Base-by-base conservation (phyloP, 2,329 filamentous ascomycete genomes). In the Fusarium sp. region DNA sequence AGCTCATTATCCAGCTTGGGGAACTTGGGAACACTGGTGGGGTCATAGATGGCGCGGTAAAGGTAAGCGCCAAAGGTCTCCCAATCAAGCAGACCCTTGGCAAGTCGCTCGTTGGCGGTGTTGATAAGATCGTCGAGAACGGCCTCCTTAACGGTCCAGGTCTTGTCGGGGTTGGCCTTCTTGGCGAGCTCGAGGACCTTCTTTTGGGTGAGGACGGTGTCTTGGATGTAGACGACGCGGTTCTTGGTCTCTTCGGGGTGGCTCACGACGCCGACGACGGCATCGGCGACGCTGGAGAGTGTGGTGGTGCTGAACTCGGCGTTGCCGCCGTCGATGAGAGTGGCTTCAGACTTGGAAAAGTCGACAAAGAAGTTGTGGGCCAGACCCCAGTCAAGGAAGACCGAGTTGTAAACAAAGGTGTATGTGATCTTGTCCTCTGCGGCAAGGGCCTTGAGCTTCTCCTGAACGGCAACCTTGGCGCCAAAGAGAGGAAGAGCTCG, bases 351-450 rank as follows among this genome's bases (percentile, higher is more conserved):
- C 1, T 82, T 79, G 0, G 48, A 9, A n/a, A 67, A 74, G 66
- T 88, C 83, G 2, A 89, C 60, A 6, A 89, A 58, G 74, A 91
- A 87, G 3, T 81, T 81, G 1, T 80, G 50, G 70, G 79, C 41
- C 6, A 86, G 57, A 9, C 84, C 85, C 89, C 88, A 92, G 78
- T 93, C 91, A 66, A 92, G 86, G 80, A 93, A 92, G 0, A 83
- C 80, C 0, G 87, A 87, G 63, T 84, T 89, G 27, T 86, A 82
- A 3, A 93, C 79, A 20, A 83, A 82, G 0, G 88, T 91, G 83
- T 91, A 93, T 16, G 86, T 83, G 83, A 92, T 78, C 39, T 79
- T 68, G 58, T 82, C 79, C 45, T 83, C 80, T 75, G 83, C 80
- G 5, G 84, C 79, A 54, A 84, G 81, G 75, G 84, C 82, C 37